phyloP scores from a whole-genome alignment of 2,329 filamentous ascomycete species.

The Apiospora sp. region DNA sequence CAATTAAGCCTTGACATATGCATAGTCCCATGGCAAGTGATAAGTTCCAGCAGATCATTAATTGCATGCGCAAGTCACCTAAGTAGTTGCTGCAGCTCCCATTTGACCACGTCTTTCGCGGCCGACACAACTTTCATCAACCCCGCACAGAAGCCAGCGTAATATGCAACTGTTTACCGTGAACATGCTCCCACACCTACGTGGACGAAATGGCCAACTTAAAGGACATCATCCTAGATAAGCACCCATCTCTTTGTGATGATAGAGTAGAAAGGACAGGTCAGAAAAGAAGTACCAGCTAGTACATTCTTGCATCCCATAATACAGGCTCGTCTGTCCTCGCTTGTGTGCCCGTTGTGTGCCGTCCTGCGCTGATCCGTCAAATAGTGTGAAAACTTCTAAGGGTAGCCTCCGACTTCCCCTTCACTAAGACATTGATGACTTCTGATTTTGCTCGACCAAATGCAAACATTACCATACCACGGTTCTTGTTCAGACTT shows the following conservation, averaged over 20 bases:
- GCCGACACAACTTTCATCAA: neutral
- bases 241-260: neutral
- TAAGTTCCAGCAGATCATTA: neutral
- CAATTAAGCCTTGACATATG: too few relatives aligned
- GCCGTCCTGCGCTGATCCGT: too few relatives aligned
- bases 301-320: too few relatives aligned
- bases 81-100: neutral
- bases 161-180: neutral
- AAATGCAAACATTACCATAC: slow-evolving; percentile 21
- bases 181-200: neutral
- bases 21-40: neutral
- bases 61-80: neutral
- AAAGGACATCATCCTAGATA: neutral
- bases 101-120: neutral
- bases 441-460: neutral
- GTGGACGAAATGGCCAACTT: neutral
- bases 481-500: slow-evolving; percentile 13
- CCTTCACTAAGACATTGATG: too few relatives aligned
- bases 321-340: too few relatives aligned
- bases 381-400: too few relatives aligned
- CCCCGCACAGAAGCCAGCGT: neutral
- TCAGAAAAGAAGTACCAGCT: too few relatives aligned
- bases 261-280: too few relatives aligned
- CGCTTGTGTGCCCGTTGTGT: too few relatives aligned
- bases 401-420: too few relatives aligned